Percentiles rank a stretch among this genome's conserved stretches.
phyloP scores from a whole-genome alignment of 495 filamentous ascomycete species.

The Aspergillus indologenus region DNA sequence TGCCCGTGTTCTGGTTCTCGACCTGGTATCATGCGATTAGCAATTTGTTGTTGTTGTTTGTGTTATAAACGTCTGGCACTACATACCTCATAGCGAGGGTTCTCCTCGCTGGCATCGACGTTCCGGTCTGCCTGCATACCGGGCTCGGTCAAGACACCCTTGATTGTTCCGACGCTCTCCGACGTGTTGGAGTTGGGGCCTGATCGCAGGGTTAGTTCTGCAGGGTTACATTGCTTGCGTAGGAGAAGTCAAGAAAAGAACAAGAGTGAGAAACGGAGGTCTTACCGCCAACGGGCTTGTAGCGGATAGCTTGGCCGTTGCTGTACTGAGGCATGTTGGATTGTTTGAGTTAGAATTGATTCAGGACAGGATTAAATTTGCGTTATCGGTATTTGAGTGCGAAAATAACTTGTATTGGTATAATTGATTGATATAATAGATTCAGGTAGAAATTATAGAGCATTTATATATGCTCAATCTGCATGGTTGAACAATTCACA shows the following conservation, averaged over 20 bases:
- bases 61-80: too few relatives aligned
- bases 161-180: conserved; percentile 19
- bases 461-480: too few relatives aligned
- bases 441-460: too few relatives aligned
- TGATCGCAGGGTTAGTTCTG: too few relatives aligned
- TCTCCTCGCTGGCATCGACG: conserved; percentile 16
- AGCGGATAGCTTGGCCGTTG: conserved; percentile 19
- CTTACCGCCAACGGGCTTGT: conserved; percentile 25
- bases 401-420: too few relatives aligned
- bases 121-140: conserved; percentile 21
- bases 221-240: too few relatives aligned
- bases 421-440: too few relatives aligned
- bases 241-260: too few relatives aligned
- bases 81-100: conserved; percentile 22
- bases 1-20: conserved; percentile 21
- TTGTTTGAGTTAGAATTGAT: neutral
- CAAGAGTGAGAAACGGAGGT: neutral
- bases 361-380: too few relatives aligned
- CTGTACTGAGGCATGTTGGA: conserved; percentile 22
- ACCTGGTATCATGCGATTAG: conserved; percentile 9
- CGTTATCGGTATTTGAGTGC: too few relatives aligned
- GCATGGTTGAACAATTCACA: too few relatives aligned
- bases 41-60: too few relatives aligned
- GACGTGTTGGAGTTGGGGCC: conserved; percentile 21
- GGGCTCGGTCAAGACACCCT: conserved; percentile 17